Evolutionary conservation across 768 basidiomycete species (phyloP).

Genomic region (Russula emetica): DNA sequence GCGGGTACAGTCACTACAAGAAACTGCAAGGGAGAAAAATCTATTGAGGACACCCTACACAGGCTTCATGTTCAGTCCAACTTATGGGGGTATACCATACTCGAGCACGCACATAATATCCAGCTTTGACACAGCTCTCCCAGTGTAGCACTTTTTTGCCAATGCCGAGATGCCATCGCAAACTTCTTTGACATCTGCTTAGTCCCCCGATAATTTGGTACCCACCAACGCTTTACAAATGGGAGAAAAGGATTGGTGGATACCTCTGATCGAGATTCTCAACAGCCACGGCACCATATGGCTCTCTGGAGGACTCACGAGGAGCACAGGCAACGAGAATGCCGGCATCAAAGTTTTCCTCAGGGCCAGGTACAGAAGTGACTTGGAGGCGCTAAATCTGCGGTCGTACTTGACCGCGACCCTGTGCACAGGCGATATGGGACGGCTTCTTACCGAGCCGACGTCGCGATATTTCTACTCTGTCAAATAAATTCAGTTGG

Average conservation of each 20-base stretch:
- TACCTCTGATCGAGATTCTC: conserved; percentile 63
- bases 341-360: conserved; percentile 4
- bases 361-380: no score
- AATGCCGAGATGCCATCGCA: conserved; percentile 73
- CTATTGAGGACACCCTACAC: conserved; percentile 62
- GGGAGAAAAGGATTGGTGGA: conserved; percentile 52
- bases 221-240: conserved; percentile 33
- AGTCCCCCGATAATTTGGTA: conserved; percentile 36
- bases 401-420: conserved; percentile 67
- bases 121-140: conserved; percentile 88
- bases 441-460: conserved; percentile 64
- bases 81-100: neutral
- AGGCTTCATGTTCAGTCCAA: neutral
- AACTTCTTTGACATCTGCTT: conserved; percentile 41
- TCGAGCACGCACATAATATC: conserved; percentile 59
- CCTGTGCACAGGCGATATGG: conserved; percentile 73
- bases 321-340: conserved; percentile 73
- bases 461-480: conserved; percentile 37
- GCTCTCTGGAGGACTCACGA: conserved; percentile 32
- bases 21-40: no score
- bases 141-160: conserved; percentile 67
- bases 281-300: no score
- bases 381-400: no score
- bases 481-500: neutral
- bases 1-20: neutral